Conservation (phyloP, 768 basidiomycete species). For the Boletus reticuloceps region DNA sequence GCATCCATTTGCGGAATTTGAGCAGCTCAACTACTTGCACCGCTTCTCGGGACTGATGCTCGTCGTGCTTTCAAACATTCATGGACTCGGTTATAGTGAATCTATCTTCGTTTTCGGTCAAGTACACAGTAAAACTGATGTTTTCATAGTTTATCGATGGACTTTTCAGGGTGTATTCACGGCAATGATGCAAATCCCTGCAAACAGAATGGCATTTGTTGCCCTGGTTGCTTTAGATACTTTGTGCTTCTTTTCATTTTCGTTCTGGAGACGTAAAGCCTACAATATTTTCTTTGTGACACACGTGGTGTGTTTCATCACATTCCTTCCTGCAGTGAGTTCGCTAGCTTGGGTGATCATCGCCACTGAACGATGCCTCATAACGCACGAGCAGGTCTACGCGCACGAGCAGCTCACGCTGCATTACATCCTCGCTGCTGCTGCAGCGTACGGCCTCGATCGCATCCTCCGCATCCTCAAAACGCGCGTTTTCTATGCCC, state of each 20-base stretch:
- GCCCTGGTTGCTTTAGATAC: constrained; percentile 36
- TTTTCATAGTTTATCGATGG: constrained; percentile 28
- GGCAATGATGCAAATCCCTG: constrained; percentile 3
- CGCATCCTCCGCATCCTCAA: constrained; percentile 44
- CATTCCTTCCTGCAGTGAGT: constrained; percentile 39
- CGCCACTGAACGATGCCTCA: constrained; percentile 9
- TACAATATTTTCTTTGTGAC: constrained; percentile 44
- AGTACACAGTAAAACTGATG: neutral
- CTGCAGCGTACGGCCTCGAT: constrained; percentile 44
- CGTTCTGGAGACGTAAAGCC: constrained; percentile 38
- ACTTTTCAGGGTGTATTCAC: constrained; percentile 21
- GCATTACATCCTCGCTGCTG: constrained; percentile 41
- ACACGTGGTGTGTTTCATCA: constrained; percentile 43
- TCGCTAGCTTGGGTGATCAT: neutral
- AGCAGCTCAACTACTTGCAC: constrained; percentile 52
- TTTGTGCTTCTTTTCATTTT: constrained; percentile 39
- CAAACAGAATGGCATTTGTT: constrained; percentile 30
- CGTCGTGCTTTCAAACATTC: constrained; percentile 40
- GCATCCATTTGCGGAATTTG: neutral
- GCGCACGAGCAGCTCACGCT: constrained; percentile 27
- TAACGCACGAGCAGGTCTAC: constrained; percentile 20
- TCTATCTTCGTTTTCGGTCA: neutral
- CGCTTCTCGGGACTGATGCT: constrained; percentile 48
- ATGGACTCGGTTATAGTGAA: constrained; percentile 41
- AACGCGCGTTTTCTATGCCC: constrained; percentile 44